Conservation (phyloP, 495 filamentous ascomycete genomes). For the Podospora bellae-mahoneyi region DNA sequence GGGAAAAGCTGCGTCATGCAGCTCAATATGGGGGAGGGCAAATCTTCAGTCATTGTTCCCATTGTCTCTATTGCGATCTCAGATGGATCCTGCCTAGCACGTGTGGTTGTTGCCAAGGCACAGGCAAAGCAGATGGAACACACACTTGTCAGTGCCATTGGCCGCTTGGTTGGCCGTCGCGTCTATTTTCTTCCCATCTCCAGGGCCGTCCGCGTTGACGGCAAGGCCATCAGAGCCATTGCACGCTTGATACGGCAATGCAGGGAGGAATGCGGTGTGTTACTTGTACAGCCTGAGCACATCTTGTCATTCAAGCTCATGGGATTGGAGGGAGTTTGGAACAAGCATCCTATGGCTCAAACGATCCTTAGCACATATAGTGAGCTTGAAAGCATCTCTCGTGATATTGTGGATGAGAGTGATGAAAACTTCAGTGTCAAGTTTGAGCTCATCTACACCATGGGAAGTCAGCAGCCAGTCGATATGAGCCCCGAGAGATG, state of each 20-base stretch:
- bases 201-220: constrained; percentile 41
- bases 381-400: constrained; percentile 39
- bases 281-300: constrained; percentile 66
- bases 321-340: constrained; percentile 50
- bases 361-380: constrained; percentile 42
- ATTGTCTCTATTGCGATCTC: constrained; percentile 57
- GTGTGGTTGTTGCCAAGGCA: constrained; percentile 62
- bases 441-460: constrained; percentile 65
- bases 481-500: constrained; percentile 60
- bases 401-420: constrained; percentile 64
- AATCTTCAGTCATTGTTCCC: constrained; percentile 68
- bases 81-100: constrained; percentile 47
- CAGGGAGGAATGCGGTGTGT: constrained; percentile 45
- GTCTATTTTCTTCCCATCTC: constrained; percentile 64
- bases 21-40: constrained; percentile 75
- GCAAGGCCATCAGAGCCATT: constrained; percentile 30
- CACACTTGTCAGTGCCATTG: constrained; percentile 57
- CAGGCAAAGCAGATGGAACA: constrained; percentile 61
- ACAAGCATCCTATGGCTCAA: constrained; percentile 19
- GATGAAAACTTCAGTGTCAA: constrained; percentile 61
- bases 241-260: constrained; percentile 46
- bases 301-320: constrained; percentile 66
- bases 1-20: constrained; percentile 57
- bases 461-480: constrained; percentile 53
- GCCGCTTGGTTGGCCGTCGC: constrained; percentile 55